phyloP scores from a whole-genome alignment of 805 yeast species.

The Wickerhamomyces tratensis region DNA sequence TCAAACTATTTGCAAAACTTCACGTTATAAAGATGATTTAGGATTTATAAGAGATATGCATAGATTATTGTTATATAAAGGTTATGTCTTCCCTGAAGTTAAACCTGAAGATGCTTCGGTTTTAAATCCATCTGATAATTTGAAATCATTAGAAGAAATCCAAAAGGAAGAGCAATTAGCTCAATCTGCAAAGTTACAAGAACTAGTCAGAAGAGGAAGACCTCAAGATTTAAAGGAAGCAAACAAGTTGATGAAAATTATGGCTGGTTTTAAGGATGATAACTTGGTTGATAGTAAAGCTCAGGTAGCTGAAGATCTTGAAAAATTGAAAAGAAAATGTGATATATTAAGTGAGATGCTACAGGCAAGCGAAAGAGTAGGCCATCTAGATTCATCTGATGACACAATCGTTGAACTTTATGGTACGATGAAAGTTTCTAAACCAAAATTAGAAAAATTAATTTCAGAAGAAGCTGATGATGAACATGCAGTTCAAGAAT shows the following conservation, averaged over 20 bases:
- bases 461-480: constrained; percentile 71
- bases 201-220: constrained; percentile 87
- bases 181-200: constrained; percentile 92
- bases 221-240: constrained; percentile 96
- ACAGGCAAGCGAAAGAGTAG: constrained; percentile 33
- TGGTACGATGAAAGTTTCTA: constrained; percentile 69
- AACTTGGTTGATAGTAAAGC: constrained; percentile 54
- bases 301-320: constrained; percentile 74
- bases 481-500: constrained; percentile 53
- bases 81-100: constrained; percentile 88
- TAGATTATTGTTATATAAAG: constrained; percentile 78
- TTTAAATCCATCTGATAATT: constrained; percentile 76
- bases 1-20: constrained; percentile 84
- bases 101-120: constrained; percentile 89
- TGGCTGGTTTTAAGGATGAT: constrained; percentile 96
- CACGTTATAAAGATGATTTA: constrained; percentile 84
- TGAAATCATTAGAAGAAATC: constrained; percentile 82
- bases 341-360: constrained; percentile 87
- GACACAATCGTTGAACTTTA: constrained; percentile 79
- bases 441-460: constrained; percentile 79
- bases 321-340: constrained; percentile 74
- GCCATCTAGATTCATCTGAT: constrained; percentile 26
- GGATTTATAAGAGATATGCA: constrained; percentile 95
- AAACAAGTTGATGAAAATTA: constrained; percentile 89
- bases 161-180: constrained; percentile 90